Evolutionary conservation across 2,329 filamentous ascomycete genomes (phyloP), one percentile per base, ranked within the genome.

Genomic region (Botrytis pseudocinerea): DNA sequence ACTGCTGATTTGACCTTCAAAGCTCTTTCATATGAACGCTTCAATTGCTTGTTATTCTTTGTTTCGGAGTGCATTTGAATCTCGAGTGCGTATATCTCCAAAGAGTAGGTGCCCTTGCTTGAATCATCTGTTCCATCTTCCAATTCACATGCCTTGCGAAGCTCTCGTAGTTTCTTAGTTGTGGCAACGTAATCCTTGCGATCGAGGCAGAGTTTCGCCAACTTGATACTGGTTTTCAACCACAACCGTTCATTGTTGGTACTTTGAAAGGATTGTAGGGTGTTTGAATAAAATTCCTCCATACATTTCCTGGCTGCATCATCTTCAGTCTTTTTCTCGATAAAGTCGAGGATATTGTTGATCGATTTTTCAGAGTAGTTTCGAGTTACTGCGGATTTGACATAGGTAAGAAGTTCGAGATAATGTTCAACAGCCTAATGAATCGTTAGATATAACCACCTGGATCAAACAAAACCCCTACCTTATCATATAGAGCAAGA

Each of bases 291-390:
- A 85, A 99, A 97, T 76, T 93, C 89, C 82, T 98, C 95, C 90
- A 98, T 97, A 82, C 92, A 95, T 76, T 89, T 86, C 79, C 92
- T 92, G 38, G 92, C 91, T 61, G 90, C 89, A 12, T 90, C 88
- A 73, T 91, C 91, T 57, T 91, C 87, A 20, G 90, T 87, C n/a
- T 90, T 93, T 84, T 98, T 98, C 83, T 98, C 95, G 77, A 99
- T 96, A 82, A 92, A 97, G 84, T 98, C 96, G 64, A 99, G 90
- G 91, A 99, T 97, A 82, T 98, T 98, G 84, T 98, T 98, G 85
- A 99, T 97, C 20, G 95, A 98, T 82, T 98, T 98, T 83, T 99
- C 96, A 1, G 96, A 98, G 83, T 98, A 98, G 83, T 98, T 99
- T 76, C 96, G 91, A 59, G 96, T 98, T 64, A 99, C 95, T 12